Evolutionary conservation across 768 basidiomycete species (phyloP).

Genomic region (Lyophyllum semitale): DNA sequence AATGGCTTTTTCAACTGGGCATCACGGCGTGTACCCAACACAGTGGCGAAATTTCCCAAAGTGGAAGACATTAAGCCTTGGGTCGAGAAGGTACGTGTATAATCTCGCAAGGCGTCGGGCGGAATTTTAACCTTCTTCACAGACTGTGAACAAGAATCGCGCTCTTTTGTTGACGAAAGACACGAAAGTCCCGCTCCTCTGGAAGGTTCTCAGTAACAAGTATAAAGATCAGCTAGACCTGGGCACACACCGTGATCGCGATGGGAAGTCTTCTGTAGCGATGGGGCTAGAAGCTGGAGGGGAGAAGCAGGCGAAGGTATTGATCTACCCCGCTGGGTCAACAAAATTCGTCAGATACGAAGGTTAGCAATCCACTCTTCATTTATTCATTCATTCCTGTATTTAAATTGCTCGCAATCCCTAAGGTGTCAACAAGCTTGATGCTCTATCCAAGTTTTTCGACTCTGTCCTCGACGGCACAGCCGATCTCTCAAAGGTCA

Average conservation of each 20-base stretch:
- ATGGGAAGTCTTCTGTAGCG: slow-evolving; percentile 56
- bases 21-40: slow-evolving; percentile 70
- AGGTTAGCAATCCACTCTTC: slow-evolving; percentile 41
- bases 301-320: slow-evolving; percentile 62
- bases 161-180: slow-evolving; percentile 75
- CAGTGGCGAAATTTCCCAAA: slow-evolving; percentile 60
- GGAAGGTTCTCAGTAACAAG: slow-evolving; percentile 78
- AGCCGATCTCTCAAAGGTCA: slow-evolving; percentile 49
- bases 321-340: slow-evolving; percentile 69
- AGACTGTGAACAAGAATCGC: slow-evolving; percentile 43
- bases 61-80: slow-evolving; percentile 63
- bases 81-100: slow-evolving; percentile 61
- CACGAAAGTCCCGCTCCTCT: slow-evolving; percentile 74
- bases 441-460: slow-evolving; percentile 74
- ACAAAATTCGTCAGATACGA: slow-evolving; percentile 61
- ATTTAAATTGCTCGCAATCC: neutral
- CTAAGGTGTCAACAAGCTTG: slow-evolving; percentile 70
- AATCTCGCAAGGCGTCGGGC: neutral
- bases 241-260: slow-evolving; percentile 64
- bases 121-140: neutral
- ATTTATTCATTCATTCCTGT: neutral
- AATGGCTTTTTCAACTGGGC: slow-evolving; percentile 78
- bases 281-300: slow-evolving; percentile 61
- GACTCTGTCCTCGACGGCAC: slow-evolving; percentile 71
- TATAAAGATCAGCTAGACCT: slow-evolving; percentile 65